Evolutionary conservation across 2,329 filamentous ascomycete species (phyloP), one percentile per base, ranked within the genome.

Genomic region (Colletotrichum zoysiae): DNA sequence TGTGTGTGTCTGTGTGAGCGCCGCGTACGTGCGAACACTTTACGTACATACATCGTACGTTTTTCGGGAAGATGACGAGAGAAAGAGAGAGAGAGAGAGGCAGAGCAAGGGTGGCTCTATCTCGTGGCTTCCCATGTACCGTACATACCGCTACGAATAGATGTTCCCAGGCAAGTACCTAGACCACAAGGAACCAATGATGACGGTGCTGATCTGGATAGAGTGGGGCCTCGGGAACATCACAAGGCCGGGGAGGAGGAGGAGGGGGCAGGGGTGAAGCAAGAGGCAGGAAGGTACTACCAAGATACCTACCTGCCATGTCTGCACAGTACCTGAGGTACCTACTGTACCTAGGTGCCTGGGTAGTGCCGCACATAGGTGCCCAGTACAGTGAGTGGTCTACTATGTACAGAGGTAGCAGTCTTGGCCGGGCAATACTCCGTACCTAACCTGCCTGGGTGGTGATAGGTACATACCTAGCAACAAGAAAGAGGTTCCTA

Each of bases 151-250:
- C 35, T 38, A 38, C 30, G 30, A 30, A 30, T 64, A 59, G 64
- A 58, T 44, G 46, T 51, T 44, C 50, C 33, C 64, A 67, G 68
- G 69, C 65, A 68, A 65, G 69, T 59, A 59, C 65, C 69, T 20
- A 6, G 26, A 5, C 18, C 26, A 20, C 16, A 4, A 11, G 18
- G 1, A 18, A 8, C 69, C 68, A 71, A 64, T 64, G 44, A 33
- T 44, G 6, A 14, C 5, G 7, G 8, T 16, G 16, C 2, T 40
- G 18, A 18, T 40, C 51, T 53, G 18, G 16, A 50, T 44, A 7
- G 14, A 11, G 53, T 71, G 69, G 69, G 58, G 67, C 63, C 23
- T 61, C 48, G 38, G 56, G 35, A 35, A 48, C 46, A 48, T 23
- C 5, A 23, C 46, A n/a, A 48, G 20, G 14, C 11, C 42, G 14